These are phyloP conservation scores for Psidium friedrichsthalianum DNA, from an alignment of 345 rosid species.

Conservation along the genomic window DNA sequence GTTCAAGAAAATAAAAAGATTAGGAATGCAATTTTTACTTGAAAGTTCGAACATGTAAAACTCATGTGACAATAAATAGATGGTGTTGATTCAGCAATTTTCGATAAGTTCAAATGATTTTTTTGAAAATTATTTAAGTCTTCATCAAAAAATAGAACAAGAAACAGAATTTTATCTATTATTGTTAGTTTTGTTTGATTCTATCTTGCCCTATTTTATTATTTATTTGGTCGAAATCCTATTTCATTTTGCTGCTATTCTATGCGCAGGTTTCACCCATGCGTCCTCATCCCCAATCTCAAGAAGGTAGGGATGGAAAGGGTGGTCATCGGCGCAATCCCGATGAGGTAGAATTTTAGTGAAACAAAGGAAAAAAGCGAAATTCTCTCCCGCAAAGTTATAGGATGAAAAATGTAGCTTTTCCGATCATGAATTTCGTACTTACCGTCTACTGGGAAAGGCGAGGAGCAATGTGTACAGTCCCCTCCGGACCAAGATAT, in stretches of 20 bases:
- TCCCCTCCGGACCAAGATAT: background rate
- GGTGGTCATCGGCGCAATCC: no score
- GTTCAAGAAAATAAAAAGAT: accelerated
- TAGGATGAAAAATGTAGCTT: background rate
- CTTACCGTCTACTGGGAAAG: accelerated
- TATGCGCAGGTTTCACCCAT: no score
- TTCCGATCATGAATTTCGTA: accelerated
- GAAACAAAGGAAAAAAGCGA: background rate
- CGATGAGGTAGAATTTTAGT: background rate
- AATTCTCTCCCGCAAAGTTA: background rate
- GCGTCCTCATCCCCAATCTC: no score
- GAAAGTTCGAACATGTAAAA: accelerated
- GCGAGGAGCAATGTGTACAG: background rate
- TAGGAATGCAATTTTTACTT: background rate
- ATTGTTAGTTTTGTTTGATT: no score
- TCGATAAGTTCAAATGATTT: background rate
- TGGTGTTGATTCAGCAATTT: background rate
- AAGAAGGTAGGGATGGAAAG: no score
- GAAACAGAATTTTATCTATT: background rate
- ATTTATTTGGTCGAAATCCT: no score
- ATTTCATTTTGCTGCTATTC: no score
- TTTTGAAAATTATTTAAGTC: background rate
- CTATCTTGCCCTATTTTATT: no score
- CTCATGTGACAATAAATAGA: accelerated
- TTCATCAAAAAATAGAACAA: background rate